These are phyloP conservation scores for Viola pubescens DNA, from an alignment of 441 rosid species.

Conservation along the genomic window DNA sequence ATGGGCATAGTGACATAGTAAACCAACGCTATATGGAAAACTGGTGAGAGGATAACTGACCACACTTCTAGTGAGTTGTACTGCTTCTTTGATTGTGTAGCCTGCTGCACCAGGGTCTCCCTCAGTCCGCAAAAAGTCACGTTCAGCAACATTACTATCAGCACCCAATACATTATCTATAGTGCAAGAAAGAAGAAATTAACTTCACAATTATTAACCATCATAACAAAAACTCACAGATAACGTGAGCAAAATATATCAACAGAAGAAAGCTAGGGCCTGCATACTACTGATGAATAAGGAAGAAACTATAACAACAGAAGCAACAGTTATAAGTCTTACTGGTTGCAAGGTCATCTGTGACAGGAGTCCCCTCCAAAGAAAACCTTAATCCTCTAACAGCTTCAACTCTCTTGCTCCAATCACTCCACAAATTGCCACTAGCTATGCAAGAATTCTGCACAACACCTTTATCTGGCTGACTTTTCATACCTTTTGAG, in stretches of 20 bases:
- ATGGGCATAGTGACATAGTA: background rate
- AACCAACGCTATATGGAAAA: background rate
- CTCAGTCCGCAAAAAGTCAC: constrained; percentile 79
- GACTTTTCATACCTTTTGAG: constrained; percentile 26
- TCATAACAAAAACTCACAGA: too few relatives aligned
- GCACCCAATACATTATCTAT: constrained; percentile 30
- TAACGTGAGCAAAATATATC: too few relatives aligned
- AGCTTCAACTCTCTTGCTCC: constrained; percentile 88
- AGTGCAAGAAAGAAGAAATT: constrained; percentile 14
- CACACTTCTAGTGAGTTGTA: constrained; percentile 73
- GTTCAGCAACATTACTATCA: constrained; percentile 45
- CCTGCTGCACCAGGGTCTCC: constrained; percentile 94
- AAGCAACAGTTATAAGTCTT: constrained; percentile 16
- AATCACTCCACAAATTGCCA: constrained; percentile 58
- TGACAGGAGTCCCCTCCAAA: constrained; percentile 57
- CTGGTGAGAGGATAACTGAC: constrained; percentile 32
- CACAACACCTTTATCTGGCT: constrained; percentile 21
- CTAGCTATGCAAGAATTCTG: constrained; percentile 26
- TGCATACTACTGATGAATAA: constrained; percentile 2
- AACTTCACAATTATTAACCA: background rate
- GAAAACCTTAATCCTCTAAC: constrained; percentile 69
- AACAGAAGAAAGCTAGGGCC: background rate
- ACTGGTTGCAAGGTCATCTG: constrained; percentile 39
- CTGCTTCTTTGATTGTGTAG: constrained; percentile 84
- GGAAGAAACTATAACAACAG: background rate